Evolutionary conservation across 2,329 filamentous ascomycete genomes (phyloP), one percentile per base, ranked within the genome.

Genomic region (Clarireedia paspali): DNA sequence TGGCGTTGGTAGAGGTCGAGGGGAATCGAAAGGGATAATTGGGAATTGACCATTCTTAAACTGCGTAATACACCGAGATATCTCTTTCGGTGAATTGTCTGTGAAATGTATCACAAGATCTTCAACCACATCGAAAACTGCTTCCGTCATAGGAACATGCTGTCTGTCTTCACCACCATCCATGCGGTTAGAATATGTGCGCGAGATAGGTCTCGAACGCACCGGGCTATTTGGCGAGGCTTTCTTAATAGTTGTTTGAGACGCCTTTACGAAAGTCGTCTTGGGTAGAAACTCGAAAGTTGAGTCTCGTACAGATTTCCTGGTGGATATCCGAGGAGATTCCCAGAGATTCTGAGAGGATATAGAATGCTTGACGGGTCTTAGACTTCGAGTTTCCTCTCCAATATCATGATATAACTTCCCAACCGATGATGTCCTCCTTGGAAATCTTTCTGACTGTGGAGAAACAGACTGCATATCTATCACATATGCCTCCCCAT

Each of bases 81-180:
- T 72, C 1, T 71, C 71, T 23, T 77, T 74, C 1, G 84, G 66
- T 0, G 77, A 63, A 2, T 74, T 74, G 7, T 75, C 72, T 14
- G 74, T 76, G 55, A 85, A 75, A 47, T 79, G 72, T 24, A 86
- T 71, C 2, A 84, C 73, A 1, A 84, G 64, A 58, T 85, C 78
- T 62, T 85, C 83, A 0, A 72, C 63, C 44, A 81, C 68, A 0
- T 78, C 75, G 23, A 85, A 70, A 0, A 82, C 72, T 1, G 77
- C 71, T 36, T 73, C 53, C 42, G 60, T 67, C n/a, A 52, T 42
- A 27, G 38, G 7, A 24, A 17, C 30, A 20, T 56, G n/a, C 6
- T 57, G 52, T 30, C 57, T 23, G 2, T 70, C 62, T 6, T 64
- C 66, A 1, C 69, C 67, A 62, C 76, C 72, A 0, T 71, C 72